Percentiles rank a stretch among this genome's conserved stretches.
These are phyloP conservation scores for Stagonosporopsis cucurbitacearum DNA, from an alignment of 2,329 filamentous ascomycete genomes.

Conservation along the genomic window DNA sequence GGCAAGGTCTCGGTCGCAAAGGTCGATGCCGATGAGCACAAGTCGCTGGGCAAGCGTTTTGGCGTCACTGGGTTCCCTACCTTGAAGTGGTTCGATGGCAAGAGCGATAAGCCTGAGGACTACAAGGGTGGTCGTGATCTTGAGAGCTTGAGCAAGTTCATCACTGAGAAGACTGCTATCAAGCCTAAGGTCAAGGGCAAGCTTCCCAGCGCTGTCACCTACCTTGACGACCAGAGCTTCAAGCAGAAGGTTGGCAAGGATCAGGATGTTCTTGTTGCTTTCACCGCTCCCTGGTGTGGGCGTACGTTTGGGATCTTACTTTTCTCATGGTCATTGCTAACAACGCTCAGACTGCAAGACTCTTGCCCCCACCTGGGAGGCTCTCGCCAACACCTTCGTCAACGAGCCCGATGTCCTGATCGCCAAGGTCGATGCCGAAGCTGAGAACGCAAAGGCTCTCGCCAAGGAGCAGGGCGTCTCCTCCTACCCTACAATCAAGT, in stretches of 20 bases:
- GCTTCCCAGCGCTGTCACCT: conserved; percentile 75
- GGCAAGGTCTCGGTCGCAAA: conserved; percentile 87
- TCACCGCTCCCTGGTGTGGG: conserved; percentile 98
- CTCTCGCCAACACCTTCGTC: conserved; percentile 79
- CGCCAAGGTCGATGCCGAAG: conserved; percentile 95
- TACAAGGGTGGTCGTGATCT: conserved; percentile 88
- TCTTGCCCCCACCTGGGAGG: conserved; percentile 90
- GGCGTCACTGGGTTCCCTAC: conserved; percentile 95
- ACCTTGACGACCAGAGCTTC: conserved; percentile 82
- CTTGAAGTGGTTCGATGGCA: conserved; percentile 96
- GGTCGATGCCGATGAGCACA: conserved; percentile 92
- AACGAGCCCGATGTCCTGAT: conserved; percentile 80
- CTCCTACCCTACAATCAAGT: conserved; percentile 97
- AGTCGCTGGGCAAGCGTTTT: conserved; percentile 81
- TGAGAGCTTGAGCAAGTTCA: conserved; percentile 80
- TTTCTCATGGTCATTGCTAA: conserved; percentile 10
- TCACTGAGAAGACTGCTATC: conserved; percentile 84
- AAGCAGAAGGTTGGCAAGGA: conserved; percentile 78
- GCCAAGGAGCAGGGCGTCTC: conserved; percentile 78
- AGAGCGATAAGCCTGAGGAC: conserved; percentile 82
- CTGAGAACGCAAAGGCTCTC: conserved; percentile 79
- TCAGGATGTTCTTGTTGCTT: conserved; percentile 91
- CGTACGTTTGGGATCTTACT: conserved; percentile 67
- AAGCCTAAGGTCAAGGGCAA: conserved; percentile 78
- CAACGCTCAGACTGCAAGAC: conserved; percentile 83